Evolutionary conservation across 1,284 basidiomycete genomes (phyloP), one percentile per base, ranked within the genome.

Genomic region (Microbotryum saponariae): DNA sequence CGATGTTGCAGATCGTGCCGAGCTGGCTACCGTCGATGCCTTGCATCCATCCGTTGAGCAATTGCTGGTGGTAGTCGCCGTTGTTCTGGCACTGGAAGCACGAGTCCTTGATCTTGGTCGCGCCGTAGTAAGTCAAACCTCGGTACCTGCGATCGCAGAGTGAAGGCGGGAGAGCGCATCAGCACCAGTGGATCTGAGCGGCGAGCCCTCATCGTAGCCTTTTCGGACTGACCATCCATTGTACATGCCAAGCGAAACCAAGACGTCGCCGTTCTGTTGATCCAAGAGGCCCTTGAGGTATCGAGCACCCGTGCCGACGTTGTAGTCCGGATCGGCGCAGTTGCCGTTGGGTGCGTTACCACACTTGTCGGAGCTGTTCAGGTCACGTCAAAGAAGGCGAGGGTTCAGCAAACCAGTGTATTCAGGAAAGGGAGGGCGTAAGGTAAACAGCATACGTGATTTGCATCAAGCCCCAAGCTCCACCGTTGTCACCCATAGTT

Each of bases 381-480:
- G 31, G 37, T 57, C 47, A 33, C 37, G 20, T 16, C 21, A 21
- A 56, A 50, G 25, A 16, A 31, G 47, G 45, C 5, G 47, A 44
- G 27, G 44, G 14, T 12, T 14, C 16, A 18, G 23, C 1, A 20
- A 56, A 27, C 1, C 14, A 56, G 54, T 12, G 14, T 12, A 14
- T 31, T 9, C 10, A 14, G 0, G 25, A 46, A n/a, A 9, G 14
- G 25, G 23, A 46, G 46, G 6, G 16, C 49, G 54, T 0, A 27
- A 18, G 23, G n/a, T 45, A 58, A 57, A 44, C 54, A 25, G 53
- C 86, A 54, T 77, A 74, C 20, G 86, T 86, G 69, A 92, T 80
- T 76, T 93, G 90, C 89, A 92, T 91, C 59, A 81, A 66, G 54
- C 89, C 90, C 69, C 86, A 83, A 75, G 91, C 90, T 55, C 88